A percentile compares a stretch with the other conserved stretches of the same genome.
Conservation (phyloP, 345 rosid genomes). For the Physaria fendleri region DNA sequence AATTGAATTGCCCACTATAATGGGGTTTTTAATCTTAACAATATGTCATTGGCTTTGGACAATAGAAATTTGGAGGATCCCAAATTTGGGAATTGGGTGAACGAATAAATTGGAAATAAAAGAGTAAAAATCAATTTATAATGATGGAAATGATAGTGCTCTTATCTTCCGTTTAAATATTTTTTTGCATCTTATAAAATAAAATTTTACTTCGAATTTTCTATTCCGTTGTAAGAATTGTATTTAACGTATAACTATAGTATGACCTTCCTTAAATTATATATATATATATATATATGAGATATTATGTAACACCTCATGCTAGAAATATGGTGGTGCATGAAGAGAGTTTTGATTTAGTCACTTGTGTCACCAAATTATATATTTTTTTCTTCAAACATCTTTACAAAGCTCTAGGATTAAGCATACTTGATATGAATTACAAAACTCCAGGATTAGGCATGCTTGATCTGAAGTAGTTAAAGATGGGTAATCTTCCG, state of each 20-base stretch:
- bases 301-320: no score
- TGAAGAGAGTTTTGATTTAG: no score
- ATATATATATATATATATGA: no score
- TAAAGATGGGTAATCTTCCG: no score
- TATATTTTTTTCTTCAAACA: no score
- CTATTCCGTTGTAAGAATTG: neutral
- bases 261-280: neutral
- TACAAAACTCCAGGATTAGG: no score
- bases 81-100: conserved; percentile 27
- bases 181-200: neutral
- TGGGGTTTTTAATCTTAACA: conserved; percentile 19
- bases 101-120: conserved; percentile 11
- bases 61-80: conserved; percentile 33
- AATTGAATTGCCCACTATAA: conserved; percentile 28
- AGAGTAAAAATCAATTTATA: conserved; percentile 17
- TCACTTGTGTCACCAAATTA: no score
- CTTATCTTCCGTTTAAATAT: conserved; percentile 8
- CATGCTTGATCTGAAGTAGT: no score
- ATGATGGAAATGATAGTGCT: conserved; percentile 20
- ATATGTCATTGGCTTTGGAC: conserved; percentile 12
- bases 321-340: no score
- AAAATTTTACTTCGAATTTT: neutral
- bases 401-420: no score
- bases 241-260: neutral
- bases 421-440: no score